Percentiles rank a stretch among this genome's conserved stretches.
These are phyloP conservation scores for Cucurbitaria berberidis DNA, from an alignment of 2,329 filamentous ascomycete species.

Conservation along the genomic window DNA sequence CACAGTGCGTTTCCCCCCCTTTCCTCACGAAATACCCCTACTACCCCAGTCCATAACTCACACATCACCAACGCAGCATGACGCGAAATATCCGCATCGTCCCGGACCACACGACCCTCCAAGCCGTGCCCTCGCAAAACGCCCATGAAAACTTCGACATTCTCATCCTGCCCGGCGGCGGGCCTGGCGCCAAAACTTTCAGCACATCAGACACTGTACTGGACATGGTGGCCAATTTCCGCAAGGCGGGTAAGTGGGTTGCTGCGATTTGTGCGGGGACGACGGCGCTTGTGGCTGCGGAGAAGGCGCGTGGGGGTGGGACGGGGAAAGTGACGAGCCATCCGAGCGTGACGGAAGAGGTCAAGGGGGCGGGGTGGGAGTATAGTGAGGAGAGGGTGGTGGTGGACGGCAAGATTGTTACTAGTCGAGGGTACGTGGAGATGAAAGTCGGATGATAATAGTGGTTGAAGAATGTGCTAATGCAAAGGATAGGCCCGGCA, in stretches of 20 bases:
- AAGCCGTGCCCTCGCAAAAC: conserved; percentile 15
- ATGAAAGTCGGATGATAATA: not conserved
- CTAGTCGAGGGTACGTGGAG: conserved; percentile 41
- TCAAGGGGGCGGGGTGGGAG: conserved; percentile 41
- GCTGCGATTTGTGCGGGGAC: conserved; percentile 49
- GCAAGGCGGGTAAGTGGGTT: conserved; percentile 38
- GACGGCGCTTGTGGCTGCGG: conserved; percentile 44
- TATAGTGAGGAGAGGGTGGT: conserved; percentile 47
- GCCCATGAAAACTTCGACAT: conserved; percentile 37
- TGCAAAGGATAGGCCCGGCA: conserved; percentile 41
- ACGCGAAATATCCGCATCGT: conserved; percentile 47
- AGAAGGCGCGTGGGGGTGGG: conserved; percentile 19
- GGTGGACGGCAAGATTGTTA: conserved; percentile 45
- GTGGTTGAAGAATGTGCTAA: conserved; percentile 3
- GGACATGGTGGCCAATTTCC: conserved; percentile 40
- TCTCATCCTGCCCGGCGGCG: conserved; percentile 49
- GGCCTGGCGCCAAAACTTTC: conserved; percentile 46
- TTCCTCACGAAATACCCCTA: no score
- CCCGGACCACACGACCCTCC: conserved; percentile 39
- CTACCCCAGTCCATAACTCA: not conserved
- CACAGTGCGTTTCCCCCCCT: conserved; percentile 43
- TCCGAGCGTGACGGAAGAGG: conserved; percentile 45
- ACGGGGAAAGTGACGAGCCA: conserved; percentile 46
- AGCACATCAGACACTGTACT: conserved; percentile 28
- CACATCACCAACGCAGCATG: conserved; percentile 30